Evolutionary conservation across 306 rosid genomes (phyloP).

Genomic region (Senna tora): DNA sequence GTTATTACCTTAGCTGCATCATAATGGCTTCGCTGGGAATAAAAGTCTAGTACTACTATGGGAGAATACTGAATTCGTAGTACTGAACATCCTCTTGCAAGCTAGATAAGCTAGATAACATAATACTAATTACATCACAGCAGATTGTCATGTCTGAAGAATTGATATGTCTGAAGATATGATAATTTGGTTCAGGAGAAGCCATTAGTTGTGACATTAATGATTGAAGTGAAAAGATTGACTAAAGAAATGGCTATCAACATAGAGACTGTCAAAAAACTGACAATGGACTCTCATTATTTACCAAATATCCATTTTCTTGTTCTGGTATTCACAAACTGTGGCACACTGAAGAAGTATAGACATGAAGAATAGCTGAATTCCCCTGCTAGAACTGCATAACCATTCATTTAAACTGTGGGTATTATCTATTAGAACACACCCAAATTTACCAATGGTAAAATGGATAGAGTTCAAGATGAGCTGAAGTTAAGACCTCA

Average conservation of each 20-base stretch:
- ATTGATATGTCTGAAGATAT: background rate
- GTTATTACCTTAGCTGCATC: background rate
- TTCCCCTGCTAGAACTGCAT: background rate
- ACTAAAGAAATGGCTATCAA: background rate
- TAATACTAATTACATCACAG: background rate
- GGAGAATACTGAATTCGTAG: too few species aligned
- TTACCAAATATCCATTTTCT: background rate
- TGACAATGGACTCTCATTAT: background rate
- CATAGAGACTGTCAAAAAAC: background rate
- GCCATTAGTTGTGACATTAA: background rate
- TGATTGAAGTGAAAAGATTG: background rate
- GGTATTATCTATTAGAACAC: background rate
- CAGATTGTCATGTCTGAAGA: background rate
- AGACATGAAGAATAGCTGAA: background rate
- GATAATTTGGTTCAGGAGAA: background rate
- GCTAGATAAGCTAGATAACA: conserved; percentile 9
- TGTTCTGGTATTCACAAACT: background rate
- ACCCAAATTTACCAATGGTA: background rate
- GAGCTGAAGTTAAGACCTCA: background rate
- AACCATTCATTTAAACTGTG: background rate
- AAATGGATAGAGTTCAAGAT: background rate
- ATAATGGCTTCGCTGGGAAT: too few species aligned
- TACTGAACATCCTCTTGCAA: too few species aligned
- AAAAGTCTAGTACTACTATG: too few species aligned
- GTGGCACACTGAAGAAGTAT: background rate